Conservation (phyloP, 2,329 filamentous ascomycete species). For the Ophiocordyceps robertsii region DNA sequence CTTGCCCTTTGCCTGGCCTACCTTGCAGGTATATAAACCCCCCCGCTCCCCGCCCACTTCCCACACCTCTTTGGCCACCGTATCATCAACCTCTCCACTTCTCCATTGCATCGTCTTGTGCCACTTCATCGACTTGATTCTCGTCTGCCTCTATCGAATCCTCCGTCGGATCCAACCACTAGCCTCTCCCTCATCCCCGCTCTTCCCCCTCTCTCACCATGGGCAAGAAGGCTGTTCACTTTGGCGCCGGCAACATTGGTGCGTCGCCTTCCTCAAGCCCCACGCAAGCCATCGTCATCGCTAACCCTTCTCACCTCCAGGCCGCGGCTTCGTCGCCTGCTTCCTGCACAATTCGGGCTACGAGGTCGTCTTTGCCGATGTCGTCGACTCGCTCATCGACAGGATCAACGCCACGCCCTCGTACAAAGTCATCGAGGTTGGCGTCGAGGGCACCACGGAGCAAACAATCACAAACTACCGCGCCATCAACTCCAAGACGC, state of each 20-base stretch:
- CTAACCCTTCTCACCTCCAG: constrained; percentile 13
- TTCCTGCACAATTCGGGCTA: constrained; percentile 92
- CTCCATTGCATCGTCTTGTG: too few relatives aligned
- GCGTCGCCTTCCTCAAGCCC: constrained; percentile 11
- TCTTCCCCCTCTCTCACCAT: constrained; percentile 18
- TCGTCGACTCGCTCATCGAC: constrained; percentile 73
- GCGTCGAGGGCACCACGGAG: constrained; percentile 64
- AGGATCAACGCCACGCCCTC: constrained; percentile 59
- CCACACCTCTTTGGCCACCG: too few relatives aligned
- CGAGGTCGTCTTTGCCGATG: constrained; percentile 93
- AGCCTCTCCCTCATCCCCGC: too few relatives aligned
- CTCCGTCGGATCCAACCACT: too few relatives aligned
- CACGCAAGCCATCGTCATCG: too few relatives aligned
- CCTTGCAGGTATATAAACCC: too few relatives aligned
- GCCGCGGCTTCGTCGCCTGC: constrained; percentile 74
- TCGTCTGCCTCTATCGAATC: constrained; percentile 1
- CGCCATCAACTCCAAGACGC: constrained; percentile 84
- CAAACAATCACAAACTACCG: constrained; percentile 90
- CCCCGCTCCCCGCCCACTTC: too few relatives aligned
- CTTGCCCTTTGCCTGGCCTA: too few relatives aligned
- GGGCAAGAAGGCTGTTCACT: constrained; percentile 65
- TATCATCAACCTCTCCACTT: too few relatives aligned
- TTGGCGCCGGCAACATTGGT: constrained; percentile 77
- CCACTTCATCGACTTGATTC: constrained; percentile 3
- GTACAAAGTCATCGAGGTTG: constrained; percentile 91